A percentile compares a stretch with the other conserved stretches of the same genome.
Evolutionary conservation across 768 basidiomycete species (phyloP).

Genomic region (Leccinum variicolor): DNA sequence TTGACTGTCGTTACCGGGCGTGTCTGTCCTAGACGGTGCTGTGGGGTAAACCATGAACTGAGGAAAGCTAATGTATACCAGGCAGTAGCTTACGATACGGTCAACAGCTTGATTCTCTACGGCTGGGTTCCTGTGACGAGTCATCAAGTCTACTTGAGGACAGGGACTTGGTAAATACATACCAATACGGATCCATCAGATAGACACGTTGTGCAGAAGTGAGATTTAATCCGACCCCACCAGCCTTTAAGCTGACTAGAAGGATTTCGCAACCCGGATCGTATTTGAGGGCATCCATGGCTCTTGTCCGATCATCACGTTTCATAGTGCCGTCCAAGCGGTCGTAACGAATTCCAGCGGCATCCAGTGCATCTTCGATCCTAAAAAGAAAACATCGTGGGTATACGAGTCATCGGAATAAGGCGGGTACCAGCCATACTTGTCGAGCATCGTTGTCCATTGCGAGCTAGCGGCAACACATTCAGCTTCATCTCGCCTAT

Average conservation of each 20-base stretch:
- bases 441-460: slow-evolving; percentile 93
- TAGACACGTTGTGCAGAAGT: slow-evolving; percentile 93
- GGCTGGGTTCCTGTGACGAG: slow-evolving; percentile 76
- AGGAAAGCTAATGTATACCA: background rate
- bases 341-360: slow-evolving; percentile 80
- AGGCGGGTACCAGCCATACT: slow-evolving; percentile 40
- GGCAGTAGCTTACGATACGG: slow-evolving; percentile 69
- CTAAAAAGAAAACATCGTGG: slow-evolving; percentile 34
- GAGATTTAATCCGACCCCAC: slow-evolving; percentile 94
- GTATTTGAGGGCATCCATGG: slow-evolving; percentile 89
- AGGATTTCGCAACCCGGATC: slow-evolving; percentile 92
- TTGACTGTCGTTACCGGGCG: slow-evolving; percentile 89
- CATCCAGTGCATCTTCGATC: slow-evolving; percentile 85
- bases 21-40: slow-evolving; percentile 97
- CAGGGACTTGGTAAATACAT: slow-evolving; percentile 9
- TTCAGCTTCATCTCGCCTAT: slow-evolving; percentile 14
- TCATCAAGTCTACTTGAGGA: background rate
- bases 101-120: slow-evolving; percentile 98
- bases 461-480: slow-evolving; percentile 59
- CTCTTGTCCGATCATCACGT: slow-evolving; percentile 85
- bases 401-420: background rate
- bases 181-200: slow-evolving; percentile 98
- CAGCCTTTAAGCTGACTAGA: slow-evolving; percentile 93
- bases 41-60: slow-evolving; percentile 3
- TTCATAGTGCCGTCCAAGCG: slow-evolving; percentile 98